These are phyloP conservation scores for Fomitiporia mediterranea DNA, from an alignment of 1,284 basidiomycete genomes.

Conservation along the genomic window DNA sequence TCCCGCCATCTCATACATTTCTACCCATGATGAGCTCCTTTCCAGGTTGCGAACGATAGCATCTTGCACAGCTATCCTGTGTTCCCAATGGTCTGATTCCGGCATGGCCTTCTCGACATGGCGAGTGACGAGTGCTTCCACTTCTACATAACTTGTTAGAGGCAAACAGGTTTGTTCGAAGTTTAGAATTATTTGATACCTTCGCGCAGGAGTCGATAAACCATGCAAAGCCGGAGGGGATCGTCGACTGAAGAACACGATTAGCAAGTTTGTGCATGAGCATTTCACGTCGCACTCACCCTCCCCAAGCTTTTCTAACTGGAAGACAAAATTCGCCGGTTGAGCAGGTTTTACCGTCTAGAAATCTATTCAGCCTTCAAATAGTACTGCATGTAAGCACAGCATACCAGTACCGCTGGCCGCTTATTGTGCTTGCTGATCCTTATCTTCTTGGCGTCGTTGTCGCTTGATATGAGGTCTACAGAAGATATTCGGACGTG, in stretches of 20 bases:
- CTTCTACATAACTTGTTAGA: constrained; percentile 41
- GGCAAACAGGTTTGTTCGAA: no score
- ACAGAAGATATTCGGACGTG: constrained; percentile 63
- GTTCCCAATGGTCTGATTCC: constrained; percentile 27
- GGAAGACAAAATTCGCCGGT: constrained; percentile 70
- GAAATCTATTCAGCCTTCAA: no score
- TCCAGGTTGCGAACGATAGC: constrained; percentile 57
- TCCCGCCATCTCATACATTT: constrained; percentile 61
- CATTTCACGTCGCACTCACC: constrained; percentile 35
- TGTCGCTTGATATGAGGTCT: constrained; percentile 42
- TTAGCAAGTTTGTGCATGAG: neutral
- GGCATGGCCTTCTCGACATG: constrained; percentile 40
- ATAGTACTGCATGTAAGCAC: neutral
- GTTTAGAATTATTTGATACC: constrained; percentile 38
- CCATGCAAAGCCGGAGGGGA: constrained; percentile 55
- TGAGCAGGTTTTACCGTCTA: constrained; percentile 68
- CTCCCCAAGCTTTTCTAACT: constrained; percentile 50
- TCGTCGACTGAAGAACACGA: constrained; percentile 49
- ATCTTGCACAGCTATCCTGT: constrained; percentile 41
- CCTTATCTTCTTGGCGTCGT: constrained; percentile 43
- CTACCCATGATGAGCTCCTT: constrained; percentile 58
- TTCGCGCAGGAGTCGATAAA: constrained; percentile 70
- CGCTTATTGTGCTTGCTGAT: constrained; percentile 32
- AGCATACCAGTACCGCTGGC: neutral
- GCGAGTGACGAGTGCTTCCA: constrained; percentile 53